phyloP scores from a whole-genome alignment of 2,329 filamentous ascomycete genomes.

The Phoma sp. region DNA sequence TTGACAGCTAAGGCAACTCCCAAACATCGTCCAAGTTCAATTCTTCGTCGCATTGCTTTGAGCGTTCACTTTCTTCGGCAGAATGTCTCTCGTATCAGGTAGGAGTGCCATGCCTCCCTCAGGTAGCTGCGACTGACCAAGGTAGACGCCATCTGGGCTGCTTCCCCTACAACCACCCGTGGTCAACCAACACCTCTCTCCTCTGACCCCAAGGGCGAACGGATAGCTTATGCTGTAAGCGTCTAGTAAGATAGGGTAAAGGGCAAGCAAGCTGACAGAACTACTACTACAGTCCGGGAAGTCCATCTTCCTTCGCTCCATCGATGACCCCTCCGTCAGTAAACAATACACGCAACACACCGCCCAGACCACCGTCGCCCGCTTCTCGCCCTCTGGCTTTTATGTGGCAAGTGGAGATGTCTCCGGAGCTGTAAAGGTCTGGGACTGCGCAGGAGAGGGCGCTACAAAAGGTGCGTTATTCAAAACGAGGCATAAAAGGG shows the following conservation, averaged over 20 bases:
- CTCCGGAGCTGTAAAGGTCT: slow-evolving; percentile 84
- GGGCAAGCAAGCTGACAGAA: not conserved
- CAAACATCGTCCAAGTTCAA: not conserved
- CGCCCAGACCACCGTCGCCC: slow-evolving; percentile 85
- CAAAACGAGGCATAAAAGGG: not conserved
- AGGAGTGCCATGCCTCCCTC: not conserved
- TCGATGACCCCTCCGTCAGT: slow-evolving; percentile 83
- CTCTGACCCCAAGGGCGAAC: slow-evolving; percentile 85
- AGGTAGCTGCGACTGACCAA: slow-evolving; percentile 9
- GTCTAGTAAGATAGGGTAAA: not conserved
- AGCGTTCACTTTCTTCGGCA: not conserved
- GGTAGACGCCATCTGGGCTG: slow-evolving; percentile 78
- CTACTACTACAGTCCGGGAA: slow-evolving; percentile 81
- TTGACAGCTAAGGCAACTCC: slow-evolving; percentile 15
- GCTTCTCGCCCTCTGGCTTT: slow-evolving; percentile 92
- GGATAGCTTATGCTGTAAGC: slow-evolving; percentile 88
- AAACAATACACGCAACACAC: slow-evolving; percentile 95
- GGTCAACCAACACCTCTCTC: slow-evolving; percentile 91
- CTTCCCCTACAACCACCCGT: slow-evolving; percentile 81
- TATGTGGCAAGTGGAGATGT: slow-evolving; percentile 93
- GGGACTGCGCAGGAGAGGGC: slow-evolving; percentile 86
- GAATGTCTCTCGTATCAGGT: slow-evolving; percentile 32
- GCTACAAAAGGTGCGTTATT: slow-evolving; percentile 73
- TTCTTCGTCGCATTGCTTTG: slow-evolving; percentile 5
- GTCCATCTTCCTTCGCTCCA: slow-evolving; percentile 93